These are phyloP conservation scores for Globisporangium acanthophoron DNA, from an alignment of 352 stramenopile genomes.

Conservation along the genomic window DNA sequence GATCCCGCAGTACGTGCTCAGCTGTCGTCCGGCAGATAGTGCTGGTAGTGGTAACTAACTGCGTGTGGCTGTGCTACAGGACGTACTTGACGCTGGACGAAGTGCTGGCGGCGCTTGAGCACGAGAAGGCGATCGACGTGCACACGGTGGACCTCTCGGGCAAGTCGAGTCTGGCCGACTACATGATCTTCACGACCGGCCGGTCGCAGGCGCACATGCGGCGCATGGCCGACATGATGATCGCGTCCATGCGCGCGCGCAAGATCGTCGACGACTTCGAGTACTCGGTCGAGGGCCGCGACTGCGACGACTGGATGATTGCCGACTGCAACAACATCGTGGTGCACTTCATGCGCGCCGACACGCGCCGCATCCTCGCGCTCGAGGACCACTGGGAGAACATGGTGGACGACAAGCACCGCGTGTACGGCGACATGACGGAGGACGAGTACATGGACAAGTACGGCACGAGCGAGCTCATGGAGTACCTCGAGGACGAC, in stretches of 20 bases:
- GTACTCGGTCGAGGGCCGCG: conserved; percentile 80
- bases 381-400: conserved; percentile 82
- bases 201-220: conserved; percentile 82
- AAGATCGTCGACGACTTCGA: conserved; percentile 68
- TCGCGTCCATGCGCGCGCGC: conserved; percentile 76
- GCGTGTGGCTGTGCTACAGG: conserved; percentile 6
- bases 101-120: conserved; percentile 52
- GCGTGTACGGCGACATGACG: conserved; percentile 71
- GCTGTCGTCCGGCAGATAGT: neutral
- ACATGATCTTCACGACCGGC: conserved; percentile 88
- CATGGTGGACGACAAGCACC: conserved; percentile 81
- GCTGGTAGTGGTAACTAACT: neutral
- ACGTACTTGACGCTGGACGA: conserved; percentile 76
- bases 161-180: conserved; percentile 79
- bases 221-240: conserved; percentile 84
- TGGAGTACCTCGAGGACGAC: conserved; percentile 74
- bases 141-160: conserved; percentile 69
- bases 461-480: conserved; percentile 82
- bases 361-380: conserved; percentile 68
- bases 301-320: conserved; percentile 92
- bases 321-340: conserved; percentile 89
- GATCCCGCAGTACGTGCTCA: conserved; percentile 28
- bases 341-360: conserved; percentile 80
- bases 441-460: conserved; percentile 87
- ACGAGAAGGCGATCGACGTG: conserved; percentile 73